These are phyloP conservation scores for Orbilia ellipsospora DNA, from an alignment of 2,329 filamentous ascomycete species.

Conservation along the genomic window DNA sequence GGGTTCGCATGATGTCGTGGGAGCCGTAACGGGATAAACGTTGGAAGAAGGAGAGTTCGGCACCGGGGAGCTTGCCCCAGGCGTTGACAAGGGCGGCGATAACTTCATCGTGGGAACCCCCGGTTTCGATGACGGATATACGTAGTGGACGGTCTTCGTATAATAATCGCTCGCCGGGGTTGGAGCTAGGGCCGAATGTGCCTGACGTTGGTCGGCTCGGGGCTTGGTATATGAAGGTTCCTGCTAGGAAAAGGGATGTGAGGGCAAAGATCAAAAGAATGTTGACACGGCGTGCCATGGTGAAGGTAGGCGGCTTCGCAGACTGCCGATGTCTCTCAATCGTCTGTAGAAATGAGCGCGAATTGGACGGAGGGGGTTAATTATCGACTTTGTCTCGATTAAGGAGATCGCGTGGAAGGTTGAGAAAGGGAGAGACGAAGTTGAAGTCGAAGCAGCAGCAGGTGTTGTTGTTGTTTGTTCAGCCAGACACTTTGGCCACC, in stretches of 20 bases:
- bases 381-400: background rate
- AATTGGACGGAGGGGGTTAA: background rate
- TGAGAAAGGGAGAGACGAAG: background rate
- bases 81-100: constrained; percentile 59
- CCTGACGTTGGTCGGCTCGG: constrained; percentile 40
- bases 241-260: constrained; percentile 55
- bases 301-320: constrained; percentile 30
- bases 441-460: background rate
- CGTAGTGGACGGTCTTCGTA: constrained; percentile 37
- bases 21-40: constrained; percentile 58
- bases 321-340: constrained; percentile 27
- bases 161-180: constrained; percentile 30
- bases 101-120: constrained; percentile 60
- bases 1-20: constrained; percentile 58
- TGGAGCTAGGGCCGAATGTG: background rate
- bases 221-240: constrained; percentile 55
- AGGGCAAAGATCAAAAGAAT: constrained; percentile 54
- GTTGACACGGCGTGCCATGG: constrained; percentile 56
- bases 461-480: background rate
- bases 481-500: background rate
- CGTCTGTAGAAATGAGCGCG: constrained; percentile 6
- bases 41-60: constrained; percentile 58
- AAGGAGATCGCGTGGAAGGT: background rate
- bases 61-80: constrained; percentile 58
- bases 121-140: constrained; percentile 58